Evolutionary conservation across 2,329 filamentous ascomycete species (phyloP), one percentile per base, ranked within the genome.

Genomic region (Pseudovirgaria hyperparasitica): DNA sequence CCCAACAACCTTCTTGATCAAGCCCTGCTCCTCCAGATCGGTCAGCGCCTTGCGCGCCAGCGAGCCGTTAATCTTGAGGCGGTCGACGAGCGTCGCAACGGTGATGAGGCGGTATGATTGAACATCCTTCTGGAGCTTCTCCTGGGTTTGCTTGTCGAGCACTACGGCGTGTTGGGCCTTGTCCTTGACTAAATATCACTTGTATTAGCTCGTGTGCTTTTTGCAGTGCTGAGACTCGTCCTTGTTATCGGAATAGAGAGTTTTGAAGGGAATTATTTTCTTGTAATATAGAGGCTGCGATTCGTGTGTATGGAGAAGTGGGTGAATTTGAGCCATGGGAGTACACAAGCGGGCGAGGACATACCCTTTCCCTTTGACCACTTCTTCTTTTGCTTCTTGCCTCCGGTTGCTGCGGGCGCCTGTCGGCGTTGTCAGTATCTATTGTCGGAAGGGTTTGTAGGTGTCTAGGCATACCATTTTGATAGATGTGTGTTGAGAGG

Each of bases 81-180:
- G 78, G 69, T 98, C 90, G 75, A 98, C 90, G 56, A 98, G 85
- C 53, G 84, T 87, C 55, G 90, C 86, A 55, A 96, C 81, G 59
- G 90, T 96, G 69, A 98, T 85, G 63, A 98, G 85, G 59, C 90
- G 85, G 81, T 96, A 98, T 43, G 90, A 94, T 68, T 96, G 90
- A 54, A 98, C 92, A 76, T 98, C 90, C 75, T 98, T 98, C 75
- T 93, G 81, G 64, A 98, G 85, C 74, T 92, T 93, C 69, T 98
- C 90, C 48, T 80, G 81, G 58, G 80, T 93, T 67, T 71, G 60
- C 78, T 98, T 98, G 74, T 98, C 90, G 68, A 98, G 84, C 59
- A 96, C 73, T 66, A 98, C 90, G 65, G 82, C 82, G 76, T 98
- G 90, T 65, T 96, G 81, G 67, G 90, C 87, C 86, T 98, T 98